These are phyloP conservation scores for Pilobolus umbonatus DNA, from an alignment of 192 early-diverging fungal genomes.

Conservation along the genomic window DNA sequence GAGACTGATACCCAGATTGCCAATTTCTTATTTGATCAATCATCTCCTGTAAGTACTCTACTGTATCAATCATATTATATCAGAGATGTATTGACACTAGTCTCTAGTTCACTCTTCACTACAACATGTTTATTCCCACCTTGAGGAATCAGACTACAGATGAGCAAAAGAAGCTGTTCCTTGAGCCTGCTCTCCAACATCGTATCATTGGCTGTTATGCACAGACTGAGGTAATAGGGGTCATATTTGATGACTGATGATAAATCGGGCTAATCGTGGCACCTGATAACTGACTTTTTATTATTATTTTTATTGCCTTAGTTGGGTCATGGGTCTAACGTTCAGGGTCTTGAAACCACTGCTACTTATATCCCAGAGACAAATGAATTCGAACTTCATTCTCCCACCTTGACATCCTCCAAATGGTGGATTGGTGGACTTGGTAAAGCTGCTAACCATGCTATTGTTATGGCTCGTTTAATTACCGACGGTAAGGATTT, in stretches of 20 bases:
- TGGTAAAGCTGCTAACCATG: constrained; percentile 74
- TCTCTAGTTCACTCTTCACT: constrained; percentile 63
- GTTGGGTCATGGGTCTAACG: constrained; percentile 68
- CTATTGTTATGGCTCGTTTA: constrained; percentile 81
- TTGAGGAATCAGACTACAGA: constrained; percentile 65
- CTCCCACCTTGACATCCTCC: constrained; percentile 67
- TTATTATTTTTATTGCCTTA: too few relatives aligned
- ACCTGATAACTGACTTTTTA: too few relatives aligned
- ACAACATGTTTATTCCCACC: constrained; percentile 80
- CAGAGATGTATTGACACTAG: neutral
- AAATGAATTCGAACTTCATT: constrained; percentile 83
- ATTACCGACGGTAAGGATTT: constrained; percentile 68
- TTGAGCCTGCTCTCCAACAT: constrained; percentile 65
- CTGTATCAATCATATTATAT: neutral
- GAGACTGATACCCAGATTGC: constrained; percentile 45
- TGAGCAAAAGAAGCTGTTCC: constrained; percentile 76
- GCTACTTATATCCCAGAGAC: constrained; percentile 79
- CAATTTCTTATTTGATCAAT: constrained; percentile 53
- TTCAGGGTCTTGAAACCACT: constrained; percentile 88
- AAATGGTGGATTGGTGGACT: constrained; percentile 91
- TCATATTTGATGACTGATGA: too few relatives aligned
- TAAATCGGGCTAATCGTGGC: too few relatives aligned
- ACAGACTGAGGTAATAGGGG: constrained; percentile 56
- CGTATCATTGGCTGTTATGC: constrained; percentile 85
- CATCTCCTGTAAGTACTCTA: constrained; percentile 43